These are phyloP conservation scores for Agroathelia rolfsii DNA, from an alignment of 1,284 basidiomycete genomes.

Conservation along the genomic window DNA sequence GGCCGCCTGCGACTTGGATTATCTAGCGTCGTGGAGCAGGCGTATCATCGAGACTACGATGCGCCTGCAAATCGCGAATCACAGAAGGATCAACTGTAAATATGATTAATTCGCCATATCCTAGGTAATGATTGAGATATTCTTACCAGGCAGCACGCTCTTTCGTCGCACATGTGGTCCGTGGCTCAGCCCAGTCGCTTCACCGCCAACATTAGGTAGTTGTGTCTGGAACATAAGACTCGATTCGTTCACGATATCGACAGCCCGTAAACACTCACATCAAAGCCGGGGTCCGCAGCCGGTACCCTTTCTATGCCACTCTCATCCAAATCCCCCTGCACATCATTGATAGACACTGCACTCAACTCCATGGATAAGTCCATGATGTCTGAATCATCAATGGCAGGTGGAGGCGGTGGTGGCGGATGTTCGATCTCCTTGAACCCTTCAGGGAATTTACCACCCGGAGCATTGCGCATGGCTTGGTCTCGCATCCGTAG, in stretches of 20 bases:
- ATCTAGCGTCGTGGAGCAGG: too few species aligned
- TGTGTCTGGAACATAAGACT: slow-evolving; percentile 35
- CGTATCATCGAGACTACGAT: too few species aligned
- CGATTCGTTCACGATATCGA: slow-evolving; percentile 12
- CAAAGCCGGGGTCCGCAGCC: slow-evolving; percentile 80
- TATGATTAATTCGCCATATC: too few species aligned
- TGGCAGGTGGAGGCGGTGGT: slow-evolving; percentile 66
- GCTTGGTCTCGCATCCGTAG: slow-evolving; percentile 70
- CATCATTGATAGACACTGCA: slow-evolving; percentile 76
- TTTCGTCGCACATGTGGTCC: slow-evolving; percentile 73
- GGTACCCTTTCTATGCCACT: slow-evolving; percentile 80
- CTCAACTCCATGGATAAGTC: slow-evolving; percentile 83
- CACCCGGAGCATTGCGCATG: slow-evolving; percentile 54
- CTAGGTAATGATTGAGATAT: too few species aligned
- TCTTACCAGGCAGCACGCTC: slow-evolving; percentile 77
- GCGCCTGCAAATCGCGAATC: too few species aligned
- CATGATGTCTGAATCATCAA: slow-evolving; percentile 75
- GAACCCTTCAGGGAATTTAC: slow-evolving; percentile 57
- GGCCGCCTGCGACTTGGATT: too few species aligned
- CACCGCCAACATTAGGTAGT: slow-evolving; percentile 47
- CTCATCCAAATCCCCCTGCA: slow-evolving; percentile 67
- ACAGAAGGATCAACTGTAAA: too few species aligned
- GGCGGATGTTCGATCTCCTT: slow-evolving; percentile 55
- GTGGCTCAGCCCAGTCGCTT: slow-evolving; percentile 41
- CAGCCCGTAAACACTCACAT: slow-evolving; percentile 44